Base-by-base conservation (phyloP, 495 filamentous ascomycete species). In the Daldinia grandis region DNA sequence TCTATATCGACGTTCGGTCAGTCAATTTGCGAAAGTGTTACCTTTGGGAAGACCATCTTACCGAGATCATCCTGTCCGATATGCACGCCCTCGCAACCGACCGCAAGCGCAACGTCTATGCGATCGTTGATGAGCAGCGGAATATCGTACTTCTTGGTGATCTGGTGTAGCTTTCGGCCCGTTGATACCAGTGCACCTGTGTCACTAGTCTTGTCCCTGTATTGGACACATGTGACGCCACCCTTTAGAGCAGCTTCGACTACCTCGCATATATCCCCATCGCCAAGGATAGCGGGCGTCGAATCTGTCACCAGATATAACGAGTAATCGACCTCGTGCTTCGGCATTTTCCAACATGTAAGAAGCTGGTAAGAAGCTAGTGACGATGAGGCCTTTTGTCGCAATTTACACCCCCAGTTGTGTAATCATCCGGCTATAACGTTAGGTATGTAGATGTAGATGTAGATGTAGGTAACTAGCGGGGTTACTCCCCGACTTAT, bases 221-320 rank as follows among this genome's bases (percentile, higher is more conserved):
- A 93, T 80, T 98, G 95, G 27, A 98, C 93, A 8, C 95, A 81
- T 0, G 92, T 95, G 38, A 93, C 94, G 57, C 93, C 95, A 76
- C 94, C 95, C 76, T 87, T 81, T 49, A 96, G 72, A 14, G 94
- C 91, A 64, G 85, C 84, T 70, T 92, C 88, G 21, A 99, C 94
- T 1, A 97, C 91, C 0, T 85, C 74, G 64, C 86, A 87, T 42
- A 97, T 83, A 74, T 94, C 86, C 58, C 84, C 85, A 50, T 86
- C 81, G 49, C 90, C 90, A 21, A 82, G 81, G 60, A 97, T 92
- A 5, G 89, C 86, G 15, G 88, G 84, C 6, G 93, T 94, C 24
- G 93, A 96, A 82, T 98, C 94, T 1, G 95, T 98, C 64, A 98
- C 95, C 50, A 98, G 84, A 77, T 98, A 98, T 5, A 97, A 79